Evolutionary conservation across 768 basidiomycete genomes (phyloP).

Genomic region (Dioszegia crocea): DNA sequence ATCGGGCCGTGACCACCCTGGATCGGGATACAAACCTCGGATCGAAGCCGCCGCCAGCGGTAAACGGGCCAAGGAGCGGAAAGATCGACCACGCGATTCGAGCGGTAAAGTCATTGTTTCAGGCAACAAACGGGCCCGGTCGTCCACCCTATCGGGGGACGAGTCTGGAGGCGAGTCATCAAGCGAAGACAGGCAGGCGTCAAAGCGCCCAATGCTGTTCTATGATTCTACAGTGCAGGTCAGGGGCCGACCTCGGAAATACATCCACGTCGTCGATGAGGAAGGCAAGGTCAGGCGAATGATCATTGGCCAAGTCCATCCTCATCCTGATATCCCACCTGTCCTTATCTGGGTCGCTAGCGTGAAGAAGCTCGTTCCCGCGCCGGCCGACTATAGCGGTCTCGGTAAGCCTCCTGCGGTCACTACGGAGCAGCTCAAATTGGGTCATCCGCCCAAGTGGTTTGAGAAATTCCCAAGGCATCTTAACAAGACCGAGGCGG

Average conservation of each 20-base stretch:
- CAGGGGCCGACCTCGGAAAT: conserved; percentile 45
- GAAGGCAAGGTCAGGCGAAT: conserved; percentile 44
- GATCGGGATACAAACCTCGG: not conserved
- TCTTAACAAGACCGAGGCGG: conserved; percentile 9
- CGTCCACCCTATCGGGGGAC: not conserved
- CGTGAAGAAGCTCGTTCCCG: conserved; percentile 28
- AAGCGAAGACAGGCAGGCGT: not conserved
- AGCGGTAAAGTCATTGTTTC: not conserved
- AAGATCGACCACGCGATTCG: not conserved
- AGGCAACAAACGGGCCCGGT: not conserved
- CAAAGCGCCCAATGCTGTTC: not conserved
- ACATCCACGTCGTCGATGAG: conserved; percentile 43
- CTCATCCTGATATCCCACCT: conserved; percentile 30
- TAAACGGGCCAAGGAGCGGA: not conserved
- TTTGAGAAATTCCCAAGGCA: conserved; percentile 22
- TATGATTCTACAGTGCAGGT: conserved; percentile 21
- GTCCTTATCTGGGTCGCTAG: conserved; percentile 32
- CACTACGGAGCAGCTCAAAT: conserved; percentile 15
- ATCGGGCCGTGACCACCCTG: not conserved
- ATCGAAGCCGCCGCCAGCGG: not conserved
- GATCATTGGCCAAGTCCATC: conserved; percentile 27
- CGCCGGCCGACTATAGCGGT: conserved; percentile 31
- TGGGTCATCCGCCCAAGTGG: conserved; percentile 26
- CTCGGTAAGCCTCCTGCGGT: conserved; percentile 24
- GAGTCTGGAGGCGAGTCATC: not conserved